Evolutionary conservation across 768 basidiomycete genomes (phyloP).

Genomic region (Xerocomellus intermedius): DNA sequence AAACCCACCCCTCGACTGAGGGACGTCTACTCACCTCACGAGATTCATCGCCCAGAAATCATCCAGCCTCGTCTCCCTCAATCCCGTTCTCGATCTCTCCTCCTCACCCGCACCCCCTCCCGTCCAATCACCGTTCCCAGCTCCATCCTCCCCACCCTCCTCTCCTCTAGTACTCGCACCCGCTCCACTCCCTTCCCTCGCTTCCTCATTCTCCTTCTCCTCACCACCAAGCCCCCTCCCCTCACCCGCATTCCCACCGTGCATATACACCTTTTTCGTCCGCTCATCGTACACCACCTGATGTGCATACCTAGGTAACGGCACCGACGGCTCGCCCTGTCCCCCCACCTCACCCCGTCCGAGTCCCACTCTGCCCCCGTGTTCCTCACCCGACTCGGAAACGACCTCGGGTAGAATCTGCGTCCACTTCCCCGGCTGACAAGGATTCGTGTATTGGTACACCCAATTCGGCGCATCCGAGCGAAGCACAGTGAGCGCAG

Average conservation of each 20-base stretch:
- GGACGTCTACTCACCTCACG: constrained; percentile 45
- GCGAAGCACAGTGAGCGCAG: constrained; percentile 41
- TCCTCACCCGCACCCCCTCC: constrained; percentile 13
- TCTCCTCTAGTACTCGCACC: not conserved
- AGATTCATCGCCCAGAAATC: constrained; percentile 80
- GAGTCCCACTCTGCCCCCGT: not conserved
- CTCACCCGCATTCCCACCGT: constrained; percentile 73
- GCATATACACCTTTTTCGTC: constrained; percentile 59
- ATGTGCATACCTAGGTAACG: constrained; percentile 70
- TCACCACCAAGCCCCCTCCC: constrained; percentile 17
- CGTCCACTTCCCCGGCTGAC: constrained; percentile 63
- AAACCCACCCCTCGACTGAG: not conserved
- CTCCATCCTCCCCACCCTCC: not conserved
- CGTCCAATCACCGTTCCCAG: constrained; percentile 5
- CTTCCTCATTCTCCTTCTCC: constrained; percentile 25
- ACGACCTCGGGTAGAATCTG: constrained; percentile 46
- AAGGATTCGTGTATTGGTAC: constrained; percentile 52
- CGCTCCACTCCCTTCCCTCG: not conserved
- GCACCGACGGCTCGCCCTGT: constrained; percentile 34
- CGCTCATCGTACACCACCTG: constrained; percentile 71
- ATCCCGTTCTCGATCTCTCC: constrained; percentile 1
- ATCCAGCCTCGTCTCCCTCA: constrained; percentile 53
- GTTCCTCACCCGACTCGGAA: not conserved
- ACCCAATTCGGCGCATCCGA: constrained; percentile 62
- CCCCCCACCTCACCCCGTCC: not conserved